These are phyloP conservation scores for Talaromyces sp. DNA, from an alignment of 2,329 filamentous ascomycete genomes.

Conservation along the genomic window DNA sequence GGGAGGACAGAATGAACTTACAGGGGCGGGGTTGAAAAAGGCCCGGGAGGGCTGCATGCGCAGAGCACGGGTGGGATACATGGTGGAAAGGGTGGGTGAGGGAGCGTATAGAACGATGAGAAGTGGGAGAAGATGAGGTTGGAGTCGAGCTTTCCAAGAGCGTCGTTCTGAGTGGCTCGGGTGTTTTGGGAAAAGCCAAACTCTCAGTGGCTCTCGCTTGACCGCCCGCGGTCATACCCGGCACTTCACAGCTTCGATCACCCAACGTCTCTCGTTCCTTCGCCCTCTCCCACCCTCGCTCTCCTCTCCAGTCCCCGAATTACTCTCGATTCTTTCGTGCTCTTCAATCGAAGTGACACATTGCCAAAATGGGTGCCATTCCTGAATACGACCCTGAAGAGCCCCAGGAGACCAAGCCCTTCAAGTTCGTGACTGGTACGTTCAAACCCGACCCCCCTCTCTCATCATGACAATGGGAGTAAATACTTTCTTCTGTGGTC, in stretches of 20 bases:
- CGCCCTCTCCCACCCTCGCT: conserved; percentile 27
- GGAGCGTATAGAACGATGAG: conserved; percentile 7
- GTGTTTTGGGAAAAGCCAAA: conserved; percentile 39
- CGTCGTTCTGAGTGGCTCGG: conserved; percentile 27
- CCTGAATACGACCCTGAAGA: conserved; percentile 66
- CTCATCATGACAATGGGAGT: conserved; percentile 20
- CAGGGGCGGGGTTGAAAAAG: conserved; percentile 66
- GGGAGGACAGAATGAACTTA: conserved; percentile 49
- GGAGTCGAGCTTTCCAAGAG: conserved; percentile 13
- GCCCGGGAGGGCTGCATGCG: conserved; percentile 59
- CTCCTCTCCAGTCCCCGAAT: conserved; percentile 26
- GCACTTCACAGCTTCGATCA: conserved; percentile 39
- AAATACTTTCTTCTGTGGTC: conserved; percentile 32
- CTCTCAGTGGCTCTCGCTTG: conserved; percentile 40
- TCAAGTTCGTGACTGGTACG: conserved; percentile 99
- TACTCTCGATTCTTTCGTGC: conserved; percentile 17
- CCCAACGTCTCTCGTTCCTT: conserved; percentile 32
- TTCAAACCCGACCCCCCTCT: conserved; percentile 21
- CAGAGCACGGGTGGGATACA: conserved; percentile 68
- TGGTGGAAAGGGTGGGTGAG: conserved; percentile 45
- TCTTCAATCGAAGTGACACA: conserved; percentile 24
- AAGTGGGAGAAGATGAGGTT: conserved; percentile 10
- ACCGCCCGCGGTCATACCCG: conserved; percentile 42
- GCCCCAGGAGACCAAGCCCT: conserved; percentile 92
- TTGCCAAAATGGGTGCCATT: conserved; percentile 80